Conservation (phyloP, 306 rosid species). For the Dalbergia oliveri region DNA sequence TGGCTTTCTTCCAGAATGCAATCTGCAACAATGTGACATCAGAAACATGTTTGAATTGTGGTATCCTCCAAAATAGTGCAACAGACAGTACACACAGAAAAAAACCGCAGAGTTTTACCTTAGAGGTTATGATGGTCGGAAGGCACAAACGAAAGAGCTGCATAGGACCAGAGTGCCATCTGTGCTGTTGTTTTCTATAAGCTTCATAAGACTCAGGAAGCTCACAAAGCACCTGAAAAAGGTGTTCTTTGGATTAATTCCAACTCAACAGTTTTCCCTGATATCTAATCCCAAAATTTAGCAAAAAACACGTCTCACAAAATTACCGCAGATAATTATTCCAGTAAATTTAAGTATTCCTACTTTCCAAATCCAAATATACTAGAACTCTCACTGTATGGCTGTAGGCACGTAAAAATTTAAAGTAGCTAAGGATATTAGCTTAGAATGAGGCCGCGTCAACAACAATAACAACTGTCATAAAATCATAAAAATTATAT, state of each 20-base stretch:
- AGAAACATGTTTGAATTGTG: constrained; percentile 36
- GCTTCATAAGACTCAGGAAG: constrained; percentile 86
- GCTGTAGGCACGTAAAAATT: constrained; percentile 21
- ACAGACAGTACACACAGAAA: background rate
- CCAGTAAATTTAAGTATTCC: constrained; percentile 15
- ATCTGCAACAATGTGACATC: constrained; percentile 57
- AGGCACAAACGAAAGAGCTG: constrained; percentile 78
- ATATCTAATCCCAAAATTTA: constrained; percentile 7
- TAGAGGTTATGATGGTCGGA: constrained; percentile 66
- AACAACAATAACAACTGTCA: too few relatives aligned
- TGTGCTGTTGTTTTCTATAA: constrained; percentile 74
- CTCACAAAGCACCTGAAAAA: constrained; percentile 78
- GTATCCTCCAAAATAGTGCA: background rate
- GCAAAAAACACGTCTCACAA: background rate
- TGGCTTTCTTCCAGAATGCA: constrained; percentile 69
- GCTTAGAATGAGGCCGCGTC: background rate
- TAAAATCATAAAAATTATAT: too few relatives aligned
- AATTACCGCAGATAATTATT: background rate
- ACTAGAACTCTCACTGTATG: constrained; percentile 6
- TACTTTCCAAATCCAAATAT: constrained; percentile 10
- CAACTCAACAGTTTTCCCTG: constrained; percentile 18
- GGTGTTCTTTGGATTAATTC: constrained; percentile 27
- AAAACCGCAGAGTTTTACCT: constrained; percentile 46
- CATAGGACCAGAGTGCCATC: constrained; percentile 88
- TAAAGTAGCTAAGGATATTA: background rate